phyloP scores from a whole-genome alignment of 2,329 filamentous ascomycete species.

The Colletotrichum lindemuthianum region DNA sequence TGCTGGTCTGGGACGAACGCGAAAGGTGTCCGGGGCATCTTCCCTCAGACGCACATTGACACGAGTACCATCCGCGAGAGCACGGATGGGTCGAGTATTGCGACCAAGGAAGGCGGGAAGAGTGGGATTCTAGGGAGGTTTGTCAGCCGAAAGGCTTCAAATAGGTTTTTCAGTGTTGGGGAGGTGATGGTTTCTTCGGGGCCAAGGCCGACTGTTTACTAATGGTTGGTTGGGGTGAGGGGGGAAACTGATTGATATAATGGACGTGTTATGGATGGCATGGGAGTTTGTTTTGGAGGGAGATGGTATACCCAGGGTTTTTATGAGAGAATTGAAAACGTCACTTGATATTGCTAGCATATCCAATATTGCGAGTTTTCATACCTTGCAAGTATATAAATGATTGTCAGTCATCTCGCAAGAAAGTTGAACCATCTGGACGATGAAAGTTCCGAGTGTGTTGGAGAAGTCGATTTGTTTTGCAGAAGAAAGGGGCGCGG shows the following conservation, averaged over 20 bases:
- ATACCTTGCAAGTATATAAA: background rate
- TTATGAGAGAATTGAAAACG: no score
- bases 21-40: constrained; percentile 64
- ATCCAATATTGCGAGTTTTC: no score
- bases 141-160: constrained; percentile 44
- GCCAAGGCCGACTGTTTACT: constrained; percentile 20
- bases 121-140: constrained; percentile 48
- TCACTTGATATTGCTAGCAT: no score
- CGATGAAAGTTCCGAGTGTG: no score
- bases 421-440: no score
- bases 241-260: background rate
- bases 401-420: background rate
- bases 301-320: background rate
- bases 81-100: constrained; percentile 42
- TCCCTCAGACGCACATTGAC: constrained; percentile 62
- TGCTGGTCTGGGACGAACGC: constrained; percentile 65
- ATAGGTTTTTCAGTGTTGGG: constrained; percentile 46
- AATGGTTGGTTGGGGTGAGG: background rate
- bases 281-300: background rate
- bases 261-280: background rate
- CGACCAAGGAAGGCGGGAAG: constrained; percentile 48
- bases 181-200: constrained; percentile 35
- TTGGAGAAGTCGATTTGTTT: no score
- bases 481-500: no score
- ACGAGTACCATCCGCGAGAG: constrained; percentile 54